phyloP scores from a whole-genome alignment of 1,284 basidiomycete genomes.

The Leccinum angustisporum region DNA sequence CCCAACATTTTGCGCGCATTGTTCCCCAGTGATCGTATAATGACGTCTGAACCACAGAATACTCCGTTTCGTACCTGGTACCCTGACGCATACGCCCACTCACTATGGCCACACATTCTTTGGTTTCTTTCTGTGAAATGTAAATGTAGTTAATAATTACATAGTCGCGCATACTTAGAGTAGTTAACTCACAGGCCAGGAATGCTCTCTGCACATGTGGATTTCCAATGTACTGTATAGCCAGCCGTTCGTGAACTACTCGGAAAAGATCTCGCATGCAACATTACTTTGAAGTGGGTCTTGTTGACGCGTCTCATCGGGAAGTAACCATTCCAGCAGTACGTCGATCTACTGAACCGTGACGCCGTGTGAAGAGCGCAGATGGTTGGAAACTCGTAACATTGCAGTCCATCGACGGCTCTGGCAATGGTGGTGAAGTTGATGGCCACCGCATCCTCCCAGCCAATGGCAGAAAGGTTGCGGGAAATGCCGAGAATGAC shows the following conservation, averaged over 20 bases:
- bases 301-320: not conserved
- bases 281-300: not conserved
- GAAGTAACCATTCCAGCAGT: not conserved
- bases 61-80: not conserved
- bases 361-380: not conserved
- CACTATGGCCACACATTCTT: not conserved
- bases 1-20: not conserved
- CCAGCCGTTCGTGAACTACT: not conserved
- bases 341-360: not conserved
- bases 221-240: not conserved
- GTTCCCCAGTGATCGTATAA: not conserved
- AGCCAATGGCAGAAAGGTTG: not conserved
- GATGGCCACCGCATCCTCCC: not conserved
- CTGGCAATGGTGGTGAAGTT: not conserved
- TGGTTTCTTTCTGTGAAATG: not conserved
- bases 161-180: not conserved
- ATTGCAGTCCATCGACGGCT: not conserved
- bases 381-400: not conserved
- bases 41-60: not conserved
- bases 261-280: not conserved
- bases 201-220: not conserved
- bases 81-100: not conserved
- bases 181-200: not conserved
- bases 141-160: not conserved
- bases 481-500: conserved; percentile 8